A percentile compares a stretch with the other conserved stretches of the same genome.
Conservation (phyloP, 2,329 filamentous ascomycete genomes). For the Apiospora kogelbergensis region DNA sequence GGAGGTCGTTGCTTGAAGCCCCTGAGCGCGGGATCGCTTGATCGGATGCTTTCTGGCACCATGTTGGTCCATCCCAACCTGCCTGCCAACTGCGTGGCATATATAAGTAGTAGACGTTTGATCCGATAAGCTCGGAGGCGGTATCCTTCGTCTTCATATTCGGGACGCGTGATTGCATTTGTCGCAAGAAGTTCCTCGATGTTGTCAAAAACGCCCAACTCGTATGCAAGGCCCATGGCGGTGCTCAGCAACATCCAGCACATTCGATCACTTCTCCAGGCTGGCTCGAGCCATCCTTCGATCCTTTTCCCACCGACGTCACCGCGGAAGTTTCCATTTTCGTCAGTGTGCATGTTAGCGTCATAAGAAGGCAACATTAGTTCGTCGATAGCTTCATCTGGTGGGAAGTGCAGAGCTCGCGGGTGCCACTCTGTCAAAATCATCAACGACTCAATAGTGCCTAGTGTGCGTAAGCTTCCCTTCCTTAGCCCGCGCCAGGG, state of each 20-base stretch:
- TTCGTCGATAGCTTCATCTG: constrained; percentile 72
- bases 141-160: constrained; percentile 74
- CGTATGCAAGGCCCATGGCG: constrained; percentile 84
- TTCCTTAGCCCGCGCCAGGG: constrained; percentile 70
- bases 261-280: constrained; percentile 92
- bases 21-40: constrained; percentile 56
- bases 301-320: constrained; percentile 81
- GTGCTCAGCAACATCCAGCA: constrained; percentile 97
- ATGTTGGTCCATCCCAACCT: constrained; percentile 91
- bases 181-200: constrained; percentile 70
- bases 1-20: constrained; percentile 42
- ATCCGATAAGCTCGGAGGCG: constrained; percentile 78
- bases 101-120: constrained; percentile 83
- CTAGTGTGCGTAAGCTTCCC: constrained; percentile 82
- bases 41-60: constrained; percentile 70
- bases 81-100: constrained; percentile 90
- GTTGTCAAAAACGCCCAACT: constrained; percentile 93
- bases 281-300: constrained; percentile 94
- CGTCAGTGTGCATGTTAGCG: constrained; percentile 40
- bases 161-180: constrained; percentile 58
- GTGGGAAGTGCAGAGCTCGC: constrained; percentile 88
- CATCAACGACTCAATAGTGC: constrained; percentile 91
- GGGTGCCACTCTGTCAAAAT: constrained; percentile 98
- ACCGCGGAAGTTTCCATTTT: constrained; percentile 45
- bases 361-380: constrained; percentile 63